These are phyloP conservation scores for Rhodotorula paludigena DNA, from an alignment of 768 basidiomycete genomes.

Conservation along the genomic window DNA sequence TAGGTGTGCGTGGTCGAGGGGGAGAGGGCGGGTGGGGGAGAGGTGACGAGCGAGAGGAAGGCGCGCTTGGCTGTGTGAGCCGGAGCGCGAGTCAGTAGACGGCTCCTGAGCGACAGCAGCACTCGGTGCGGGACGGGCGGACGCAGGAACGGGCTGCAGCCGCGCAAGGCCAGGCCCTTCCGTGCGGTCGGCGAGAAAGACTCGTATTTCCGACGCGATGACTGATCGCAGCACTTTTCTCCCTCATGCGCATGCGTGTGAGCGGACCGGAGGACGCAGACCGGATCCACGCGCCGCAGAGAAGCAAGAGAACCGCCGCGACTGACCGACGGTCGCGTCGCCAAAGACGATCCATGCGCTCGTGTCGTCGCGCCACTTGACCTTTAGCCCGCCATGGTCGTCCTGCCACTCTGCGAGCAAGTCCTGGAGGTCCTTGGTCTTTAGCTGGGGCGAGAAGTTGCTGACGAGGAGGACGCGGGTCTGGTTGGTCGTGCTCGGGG, in stretches of 20 bases:
- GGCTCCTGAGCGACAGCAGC: no score
- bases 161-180: no score
- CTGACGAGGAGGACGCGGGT: slow-evolving; percentile 88
- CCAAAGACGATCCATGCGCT: slow-evolving; percentile 90
- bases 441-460: slow-evolving; percentile 92
- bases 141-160: no score
- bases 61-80: slow-evolving; percentile 73
- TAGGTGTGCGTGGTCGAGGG: slow-evolving; percentile 6
- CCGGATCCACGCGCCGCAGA: neutral
- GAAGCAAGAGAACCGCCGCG: neutral
- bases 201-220: no score
- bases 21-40: slow-evolving; percentile 56
- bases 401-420: slow-evolving; percentile 86
- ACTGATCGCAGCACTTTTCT: no score
- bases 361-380: slow-evolving; percentile 98
- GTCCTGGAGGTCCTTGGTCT: slow-evolving; percentile 90
- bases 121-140: no score
- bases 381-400: slow-evolving; percentile 86
- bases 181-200: no score
- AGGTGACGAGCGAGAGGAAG: slow-evolving; percentile 79
- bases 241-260: no score
- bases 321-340: slow-evolving; percentile 82
- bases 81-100: slow-evolving; percentile 6
- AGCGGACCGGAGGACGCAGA: no score
- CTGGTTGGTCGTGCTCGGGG: slow-evolving; percentile 3